Conservation (phyloP, 2,329 filamentous ascomycete genomes). For the Coniosporium tulheliwenetii region DNA sequence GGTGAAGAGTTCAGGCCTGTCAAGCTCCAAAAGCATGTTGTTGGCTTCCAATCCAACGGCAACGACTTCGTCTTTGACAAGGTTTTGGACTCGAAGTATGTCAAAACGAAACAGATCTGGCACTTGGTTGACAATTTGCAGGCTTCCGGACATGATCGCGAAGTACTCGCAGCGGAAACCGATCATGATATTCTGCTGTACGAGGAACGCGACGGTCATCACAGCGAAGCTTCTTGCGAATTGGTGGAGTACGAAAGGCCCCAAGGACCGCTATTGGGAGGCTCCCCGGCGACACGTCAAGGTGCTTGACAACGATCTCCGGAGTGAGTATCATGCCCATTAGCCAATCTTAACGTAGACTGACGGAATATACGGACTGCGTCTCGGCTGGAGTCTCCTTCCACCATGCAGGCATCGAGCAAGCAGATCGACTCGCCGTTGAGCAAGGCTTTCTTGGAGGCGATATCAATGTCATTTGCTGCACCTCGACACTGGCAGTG, state of each 20-base stretch:
- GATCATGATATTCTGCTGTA: slow-evolving; percentile 72
- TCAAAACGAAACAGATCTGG: background rate
- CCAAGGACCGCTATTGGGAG: slow-evolving; percentile 46
- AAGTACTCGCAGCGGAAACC: slow-evolving; percentile 57
- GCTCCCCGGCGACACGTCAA: slow-evolving; percentile 34
- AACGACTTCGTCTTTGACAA: slow-evolving; percentile 73
- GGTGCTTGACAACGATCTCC: slow-evolving; percentile 45
- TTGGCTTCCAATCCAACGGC: slow-evolving; percentile 46
- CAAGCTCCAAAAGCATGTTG: slow-evolving; percentile 58
- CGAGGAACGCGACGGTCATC: slow-evolving; percentile 50
- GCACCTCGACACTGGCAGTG: slow-evolving; percentile 71
- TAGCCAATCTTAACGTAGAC: slow-evolving; percentile 6
- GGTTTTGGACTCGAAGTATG: background rate
- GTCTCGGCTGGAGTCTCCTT: slow-evolving; percentile 53
- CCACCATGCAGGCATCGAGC: slow-evolving; percentile 63
- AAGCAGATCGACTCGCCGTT: slow-evolving; percentile 46
- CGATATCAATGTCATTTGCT: slow-evolving; percentile 68
- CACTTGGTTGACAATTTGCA: slow-evolving; percentile 14
- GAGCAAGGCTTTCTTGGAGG: slow-evolving; percentile 55
- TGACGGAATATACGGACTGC: slow-evolving; percentile 19
- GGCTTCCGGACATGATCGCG: slow-evolving; percentile 49
- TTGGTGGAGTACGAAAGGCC: slow-evolving; percentile 41
- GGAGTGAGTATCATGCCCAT: slow-evolving; percentile 25
- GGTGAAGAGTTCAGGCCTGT: slow-evolving; percentile 71
- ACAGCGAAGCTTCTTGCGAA: slow-evolving; percentile 54